phyloP scores from a whole-genome alignment of 768 basidiomycete genomes.

The Lactarius indigo region DNA sequence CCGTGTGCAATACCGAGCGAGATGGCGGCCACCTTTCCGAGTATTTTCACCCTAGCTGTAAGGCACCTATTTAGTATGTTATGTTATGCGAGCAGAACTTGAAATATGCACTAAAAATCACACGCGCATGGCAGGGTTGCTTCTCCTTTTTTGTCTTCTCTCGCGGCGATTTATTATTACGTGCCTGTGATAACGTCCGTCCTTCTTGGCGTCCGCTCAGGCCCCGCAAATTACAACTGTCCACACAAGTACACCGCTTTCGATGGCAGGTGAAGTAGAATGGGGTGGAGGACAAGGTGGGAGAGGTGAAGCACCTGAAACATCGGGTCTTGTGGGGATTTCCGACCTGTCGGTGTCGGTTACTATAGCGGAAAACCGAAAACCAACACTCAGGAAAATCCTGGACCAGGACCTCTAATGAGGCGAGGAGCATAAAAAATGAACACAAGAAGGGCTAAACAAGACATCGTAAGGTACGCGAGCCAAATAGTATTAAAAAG shows the following conservation, averaged over 20 bases:
- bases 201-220: constrained; percentile 3
- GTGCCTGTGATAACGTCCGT: constrained; percentile 13
- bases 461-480: background rate
- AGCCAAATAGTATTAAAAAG: background rate
- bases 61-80: background rate
- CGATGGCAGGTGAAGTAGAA: background rate
- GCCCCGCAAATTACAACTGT: background rate
- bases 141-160: background rate
- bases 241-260: background rate
- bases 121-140: background rate
- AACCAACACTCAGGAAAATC: too few species aligned
- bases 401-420: background rate
- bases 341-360: background rate
- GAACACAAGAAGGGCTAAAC: background rate
- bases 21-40: background rate
- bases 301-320: background rate
- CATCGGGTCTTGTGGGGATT: too few species aligned
- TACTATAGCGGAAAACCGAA: too few species aligned
- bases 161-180: constrained; percentile 7
- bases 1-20: background rate
- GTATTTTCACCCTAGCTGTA: background rate
- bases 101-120: background rate
- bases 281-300: background rate
- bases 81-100: background rate
- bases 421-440: background rate